Evolutionary conservation across 2,329 filamentous ascomycete genomes (phyloP), one percentile per base, ranked within the genome.

Genomic region (Mycogone perniciosa): DNA sequence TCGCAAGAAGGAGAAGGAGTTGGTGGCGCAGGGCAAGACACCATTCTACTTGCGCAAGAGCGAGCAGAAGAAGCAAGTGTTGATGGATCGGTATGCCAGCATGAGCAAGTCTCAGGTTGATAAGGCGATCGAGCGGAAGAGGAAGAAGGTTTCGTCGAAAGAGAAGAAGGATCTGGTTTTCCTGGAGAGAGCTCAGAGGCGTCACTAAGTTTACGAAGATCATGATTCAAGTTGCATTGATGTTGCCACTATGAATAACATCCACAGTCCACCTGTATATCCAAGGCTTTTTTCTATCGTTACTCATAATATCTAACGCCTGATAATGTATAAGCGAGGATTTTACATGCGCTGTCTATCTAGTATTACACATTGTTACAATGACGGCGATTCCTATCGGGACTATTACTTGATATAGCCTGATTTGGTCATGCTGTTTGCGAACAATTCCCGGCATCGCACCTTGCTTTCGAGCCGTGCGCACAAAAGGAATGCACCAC

Each of bases 21-120:
- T 88, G 54, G 84, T 97, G 46, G 83, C 83, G 61, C 81, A 95
- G 72, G 93, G 93, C 54, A 96, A 96, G 81, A 82, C 80, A 65
- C 92, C 93, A 0, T 99, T 90, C 72, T 97, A 89, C 70, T 74
- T 97, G 61, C 99, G 99, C 81, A 85, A 85, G 73, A 83, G 84
- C 63, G 92, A 96, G 71, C 81, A 93, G 75, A 95, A 93, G 84
- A 89, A 92, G 76, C 76, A 85, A 68, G 76, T 90, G 50, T 73
- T 96, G 55, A 75, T 88, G 63, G 85, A 93, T 61, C 82, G 86
- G 65, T 96, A 88, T 69, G 80, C 85, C 60, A 80, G 81, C 53
- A 86, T 97, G 85, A 93, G 88, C 70, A 86, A 86, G 65, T 86
- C 84, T 66, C 85, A 96, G 70, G 80, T 90, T 53, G 87, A 95